Conservation (phyloP, 208 protist species). For the Leishmania tarentolae region DNA sequence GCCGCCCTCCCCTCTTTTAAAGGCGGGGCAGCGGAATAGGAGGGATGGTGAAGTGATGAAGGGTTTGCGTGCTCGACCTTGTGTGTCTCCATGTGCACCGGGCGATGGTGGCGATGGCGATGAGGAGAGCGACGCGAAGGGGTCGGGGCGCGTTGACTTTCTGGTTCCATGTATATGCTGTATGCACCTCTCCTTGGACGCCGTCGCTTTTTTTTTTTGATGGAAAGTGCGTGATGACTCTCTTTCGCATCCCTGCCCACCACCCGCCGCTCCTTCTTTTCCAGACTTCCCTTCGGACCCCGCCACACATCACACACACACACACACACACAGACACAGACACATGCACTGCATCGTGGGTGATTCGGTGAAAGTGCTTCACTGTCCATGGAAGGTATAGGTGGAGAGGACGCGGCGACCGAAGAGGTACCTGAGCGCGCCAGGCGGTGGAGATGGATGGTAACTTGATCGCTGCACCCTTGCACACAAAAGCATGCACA, state of each 20-base stretch:
- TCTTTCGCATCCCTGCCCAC: neutral
- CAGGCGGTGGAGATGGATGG: neutral
- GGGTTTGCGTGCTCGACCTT: neutral
- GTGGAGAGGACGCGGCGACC: neutral
- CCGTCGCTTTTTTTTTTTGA: neutral
- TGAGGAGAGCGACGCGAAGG: neutral
- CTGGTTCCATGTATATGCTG: neutral
- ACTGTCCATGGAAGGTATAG: neutral
- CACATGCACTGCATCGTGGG: neutral
- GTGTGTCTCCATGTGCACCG: neutral
- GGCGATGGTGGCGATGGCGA: neutral
- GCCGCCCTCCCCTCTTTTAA: neutral
- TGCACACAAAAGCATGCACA: neutral
- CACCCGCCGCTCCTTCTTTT: neutral
- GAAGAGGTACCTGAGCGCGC: neutral
- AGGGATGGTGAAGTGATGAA: no score
- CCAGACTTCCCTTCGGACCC: neutral
- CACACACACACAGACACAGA: conserved; percentile 8
- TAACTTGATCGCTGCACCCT: neutral
- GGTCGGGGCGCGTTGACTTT: neutral
- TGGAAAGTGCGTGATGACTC: neutral
- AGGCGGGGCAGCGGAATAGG: no score
- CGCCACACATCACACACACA: conserved; percentile 9
- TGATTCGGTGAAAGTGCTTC: neutral
- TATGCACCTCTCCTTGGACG: neutral